These are phyloP conservation scores for Fusarium solani-melongenae DNA, from an alignment of 2,329 filamentous ascomycete species.

Conservation along the genomic window DNA sequence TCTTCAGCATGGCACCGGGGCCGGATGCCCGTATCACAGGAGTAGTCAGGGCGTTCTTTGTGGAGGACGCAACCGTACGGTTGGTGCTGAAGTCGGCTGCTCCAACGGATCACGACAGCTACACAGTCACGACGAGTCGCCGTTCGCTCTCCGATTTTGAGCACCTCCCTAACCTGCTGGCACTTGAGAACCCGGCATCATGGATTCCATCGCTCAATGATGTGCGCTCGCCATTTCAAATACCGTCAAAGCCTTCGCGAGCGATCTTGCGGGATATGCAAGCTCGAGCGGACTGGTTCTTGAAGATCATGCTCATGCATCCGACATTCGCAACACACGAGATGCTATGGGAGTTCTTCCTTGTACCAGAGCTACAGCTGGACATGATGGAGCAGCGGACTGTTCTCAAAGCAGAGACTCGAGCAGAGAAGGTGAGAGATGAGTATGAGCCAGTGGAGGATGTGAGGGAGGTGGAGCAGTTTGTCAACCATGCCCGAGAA, in stretches of 20 bases:
- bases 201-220: conserved; percentile 87
- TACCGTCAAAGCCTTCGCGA: conserved; percentile 90
- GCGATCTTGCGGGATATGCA: conserved; percentile 90
- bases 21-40: conserved; percentile 87
- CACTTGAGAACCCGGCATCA: conserved; percentile 91
- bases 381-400: conserved; percentile 92
- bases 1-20: conserved; percentile 79
- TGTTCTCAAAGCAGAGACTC: conserved; percentile 83
- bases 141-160: conserved; percentile 91
- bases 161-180: conserved; percentile 84
- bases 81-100: conserved; percentile 95
- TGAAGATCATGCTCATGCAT: conserved; percentile 87
- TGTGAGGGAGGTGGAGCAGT: conserved; percentile 89
- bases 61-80: conserved; percentile 93
- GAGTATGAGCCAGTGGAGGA: conserved; percentile 88
- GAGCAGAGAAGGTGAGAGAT: conserved; percentile 86
- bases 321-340: conserved; percentile 96
- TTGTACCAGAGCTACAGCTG: conserved; percentile 92
- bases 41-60: conserved; percentile 94
- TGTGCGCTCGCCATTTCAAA: conserved; percentile 88
- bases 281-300: conserved; percentile 84
- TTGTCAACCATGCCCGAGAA: conserved; percentile 90
- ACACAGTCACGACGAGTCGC: conserved; percentile 94
- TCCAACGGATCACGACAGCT: conserved; percentile 82
- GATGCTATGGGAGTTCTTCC: conserved; percentile 98